Evolutionary conservation across 1,284 basidiomycete species (phyloP), one percentile per base, ranked within the genome.

Genomic region (Boletus sp.): DNA sequence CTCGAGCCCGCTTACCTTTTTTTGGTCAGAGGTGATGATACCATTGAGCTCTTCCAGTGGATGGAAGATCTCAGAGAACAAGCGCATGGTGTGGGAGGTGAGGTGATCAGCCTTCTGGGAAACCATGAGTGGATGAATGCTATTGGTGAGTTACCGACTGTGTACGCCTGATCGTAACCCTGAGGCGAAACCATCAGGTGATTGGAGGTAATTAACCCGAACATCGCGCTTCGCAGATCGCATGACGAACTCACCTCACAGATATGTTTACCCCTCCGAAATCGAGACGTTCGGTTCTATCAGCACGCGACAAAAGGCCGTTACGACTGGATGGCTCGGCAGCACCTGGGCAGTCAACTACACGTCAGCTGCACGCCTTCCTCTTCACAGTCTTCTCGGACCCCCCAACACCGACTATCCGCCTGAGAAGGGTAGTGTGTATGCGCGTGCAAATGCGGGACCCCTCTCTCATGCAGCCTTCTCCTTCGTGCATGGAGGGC

Each of bases 71-170:
- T 97, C 12, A 80, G 93, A n/a, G 74, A 71, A 8, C 82, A 95
- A 66, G 92, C 93, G 1, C 64, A 69, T 2, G 67, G 67, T 1
- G 73, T 68, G 6, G 91, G 91, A 1, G 93, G 90, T 0, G 75
- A 73, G 8, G 76, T 97, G 10, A 64, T 94, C 23, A 83, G 78
- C 14, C 76, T 91, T 49, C 69, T 95, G 22, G 94, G 94, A n/a
- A 97, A 94, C 59, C 90, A 92, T 54, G 89, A 91, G 61, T 82
- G 80, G 76, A 94, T 94, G 92, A 94, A 94, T 58, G 82, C 80
- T 8, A 84, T 94, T 55, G 88, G 87, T 81, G 53, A 44, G 73
- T 67, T 32, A 13, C 12, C 30, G 30, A 26, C 14, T 35, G 17
- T 43, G 41, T 33, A 23, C 36, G 19, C 29, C 38, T 48, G 25